phyloP scores from a whole-genome alignment of 1,139 yeast species.

The Saccharomycopsis hybrid region DNA sequence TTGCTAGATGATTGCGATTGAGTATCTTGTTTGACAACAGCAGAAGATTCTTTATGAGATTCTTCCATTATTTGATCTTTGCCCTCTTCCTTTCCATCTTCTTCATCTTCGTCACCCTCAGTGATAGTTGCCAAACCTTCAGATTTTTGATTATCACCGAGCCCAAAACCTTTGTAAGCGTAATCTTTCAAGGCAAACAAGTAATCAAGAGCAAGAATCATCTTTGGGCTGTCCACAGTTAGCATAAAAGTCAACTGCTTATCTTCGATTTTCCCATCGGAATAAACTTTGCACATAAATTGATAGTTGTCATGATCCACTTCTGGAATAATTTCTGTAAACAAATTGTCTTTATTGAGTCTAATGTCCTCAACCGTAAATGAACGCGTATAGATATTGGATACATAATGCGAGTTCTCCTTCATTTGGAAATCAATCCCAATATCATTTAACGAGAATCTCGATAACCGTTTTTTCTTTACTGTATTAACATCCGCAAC shows the following conservation, averaged over 20 bases:
- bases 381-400: conserved; percentile 62
- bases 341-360: conserved; percentile 53
- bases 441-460: conserved; percentile 56
- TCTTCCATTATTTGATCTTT: conserved; percentile 9
- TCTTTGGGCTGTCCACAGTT: conserved; percentile 73
- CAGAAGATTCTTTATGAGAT: background rate
- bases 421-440: conserved; percentile 45
- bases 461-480: conserved; percentile 40
- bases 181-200: conserved; percentile 69
- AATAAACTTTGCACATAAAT: conserved; percentile 50
- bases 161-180: conserved; percentile 36
- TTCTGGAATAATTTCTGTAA: conserved; percentile 75
- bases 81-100: conserved; percentile 22
- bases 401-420: conserved; percentile 49
- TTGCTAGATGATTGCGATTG: conserved; percentile 19
- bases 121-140: conserved; percentile 17
- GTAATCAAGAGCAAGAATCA: conserved; percentile 81
- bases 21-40: background rate
- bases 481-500: conserved; percentile 34
- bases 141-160: conserved; percentile 18
- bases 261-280: conserved; percentile 37
- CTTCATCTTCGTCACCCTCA: conserved; percentile 6
- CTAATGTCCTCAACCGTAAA: conserved; percentile 77
- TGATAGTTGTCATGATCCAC: conserved; percentile 60
- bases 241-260: conserved; percentile 48